Evolutionary conservation across 495 filamentous ascomycete species (phyloP), one percentile per base, ranked within the genome.

Genomic region (Cetradonia linearis): DNA sequence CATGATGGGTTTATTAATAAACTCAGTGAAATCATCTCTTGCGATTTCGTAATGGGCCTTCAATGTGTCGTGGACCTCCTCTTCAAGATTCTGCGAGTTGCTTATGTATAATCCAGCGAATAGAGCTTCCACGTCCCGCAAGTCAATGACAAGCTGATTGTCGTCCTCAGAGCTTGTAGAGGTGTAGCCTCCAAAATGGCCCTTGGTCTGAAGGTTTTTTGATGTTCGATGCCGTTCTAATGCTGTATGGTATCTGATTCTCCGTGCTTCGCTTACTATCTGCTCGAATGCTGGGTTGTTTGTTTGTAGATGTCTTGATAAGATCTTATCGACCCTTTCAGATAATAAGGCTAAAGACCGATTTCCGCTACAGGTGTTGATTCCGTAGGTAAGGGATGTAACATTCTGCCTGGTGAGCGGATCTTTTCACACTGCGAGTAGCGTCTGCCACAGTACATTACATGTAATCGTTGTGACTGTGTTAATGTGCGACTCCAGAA

Each of bases 51-150:
- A 68, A 30, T 66, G 67, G 23, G 67, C 59, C 44, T 66, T 67
- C 23, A 69, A 36, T 16, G 62, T 57, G 46, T 69, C 67, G 47
- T 69, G 67, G 11, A 69, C 63, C 31, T 67, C 67, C 42, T 69
- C 55, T 28, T 63, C 65, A 10, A 62, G 50, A 31, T 67, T 69
- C 52, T 63, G 62, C 10, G 53, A 55, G 27, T 62, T 65, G 49
- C 55, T 58, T 14, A 62, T 65, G 44, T 69, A 65, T 9, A 67
- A n/a, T 34, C 59, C 38, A 14, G 59, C 42, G 49, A 67, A 67
- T 2, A 69, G 58, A 13, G 37, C 16, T 30, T 20, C 56, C 7
- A 40, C 37, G 30, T 63, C 50, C 27, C 46, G 61, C 47, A 63
- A 40, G 49, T 63, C 38, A 9, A 59, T 31, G 37, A 36, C 40